phyloP scores from a whole-genome alignment of 2,329 filamentous ascomycete genomes.

The Claviceps digitariae region DNA sequence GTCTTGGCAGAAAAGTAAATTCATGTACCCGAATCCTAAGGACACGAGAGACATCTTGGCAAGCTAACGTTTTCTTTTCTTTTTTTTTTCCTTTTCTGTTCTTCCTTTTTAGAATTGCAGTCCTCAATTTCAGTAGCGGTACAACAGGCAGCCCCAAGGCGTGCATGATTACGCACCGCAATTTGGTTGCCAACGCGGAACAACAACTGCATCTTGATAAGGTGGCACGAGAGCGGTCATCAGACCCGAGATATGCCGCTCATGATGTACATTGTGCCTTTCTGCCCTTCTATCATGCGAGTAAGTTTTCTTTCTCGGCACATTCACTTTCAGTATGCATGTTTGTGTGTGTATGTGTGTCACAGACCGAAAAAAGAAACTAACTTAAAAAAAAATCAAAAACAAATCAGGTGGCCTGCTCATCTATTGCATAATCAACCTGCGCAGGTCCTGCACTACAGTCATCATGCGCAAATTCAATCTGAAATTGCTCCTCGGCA shows the following conservation, averaged over 20 bases:
- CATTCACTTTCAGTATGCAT: too few relatives aligned
- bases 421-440: neutral
- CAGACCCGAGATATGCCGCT: neutral
- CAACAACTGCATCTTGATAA: neutral
- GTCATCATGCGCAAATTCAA: neutral
- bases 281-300: neutral
- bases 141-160: neutral
- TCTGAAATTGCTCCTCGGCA: conserved; percentile 29
- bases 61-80: neutral
- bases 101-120: neutral
- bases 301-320: neutral
- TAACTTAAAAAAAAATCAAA: neutral
- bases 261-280: neutral
- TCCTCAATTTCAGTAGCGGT: neutral
- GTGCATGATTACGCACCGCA: neutral
- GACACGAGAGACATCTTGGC: neutral
- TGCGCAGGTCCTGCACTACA: neutral
- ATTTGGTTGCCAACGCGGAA: neutral
- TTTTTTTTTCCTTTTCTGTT: neutral
- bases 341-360: too few relatives aligned
- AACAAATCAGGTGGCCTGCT: neutral
- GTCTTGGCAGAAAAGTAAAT: neutral
- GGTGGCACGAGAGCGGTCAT: neutral
- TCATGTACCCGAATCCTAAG: too few relatives aligned
- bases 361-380: neutral